Conservation (phyloP, 345 rosid genomes). For the Luvunga scandens region DNA sequence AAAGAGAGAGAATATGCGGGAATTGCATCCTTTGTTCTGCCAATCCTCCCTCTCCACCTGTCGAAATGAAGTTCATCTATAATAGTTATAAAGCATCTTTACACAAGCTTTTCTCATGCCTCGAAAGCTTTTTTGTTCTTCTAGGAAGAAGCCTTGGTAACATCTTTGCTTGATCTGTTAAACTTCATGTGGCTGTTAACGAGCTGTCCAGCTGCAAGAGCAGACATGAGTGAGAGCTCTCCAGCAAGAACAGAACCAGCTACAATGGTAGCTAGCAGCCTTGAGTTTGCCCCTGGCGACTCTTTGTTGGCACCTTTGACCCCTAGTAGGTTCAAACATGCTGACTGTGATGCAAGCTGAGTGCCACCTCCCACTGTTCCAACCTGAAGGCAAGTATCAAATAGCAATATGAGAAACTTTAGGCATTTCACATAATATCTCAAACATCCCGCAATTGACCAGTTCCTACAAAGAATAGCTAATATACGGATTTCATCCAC, state of each 20-base stretch:
- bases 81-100: constrained; percentile 5
- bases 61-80: not conserved
- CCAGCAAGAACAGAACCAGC: constrained; percentile 73
- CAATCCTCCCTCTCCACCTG: not conserved
- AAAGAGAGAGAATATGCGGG: constrained; percentile 4
- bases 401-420: not conserved
- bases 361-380: constrained; percentile 83
- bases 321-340: constrained; percentile 64
- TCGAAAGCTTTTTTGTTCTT: not conserved
- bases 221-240: constrained; percentile 72
- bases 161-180: constrained; percentile 58
- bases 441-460: not conserved
- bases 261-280: constrained; percentile 51
- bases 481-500: not conserved
- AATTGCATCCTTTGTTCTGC: not conserved
- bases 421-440: not conserved
- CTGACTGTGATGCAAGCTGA: constrained; percentile 76
- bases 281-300: constrained; percentile 51
- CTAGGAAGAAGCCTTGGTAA: constrained; percentile 28
- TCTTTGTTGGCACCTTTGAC: constrained; percentile 68
- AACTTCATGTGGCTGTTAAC: constrained; percentile 75
- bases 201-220: constrained; percentile 69
- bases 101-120: not conserved
- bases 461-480: not conserved
- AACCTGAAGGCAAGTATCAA: constrained; percentile 33